A percentile compares a stretch with the other conserved stretches of the same genome.
phyloP scores from a whole-genome alignment of 2,329 filamentous ascomycete genomes.

The Clarireedia homoeocarpa region DNA sequence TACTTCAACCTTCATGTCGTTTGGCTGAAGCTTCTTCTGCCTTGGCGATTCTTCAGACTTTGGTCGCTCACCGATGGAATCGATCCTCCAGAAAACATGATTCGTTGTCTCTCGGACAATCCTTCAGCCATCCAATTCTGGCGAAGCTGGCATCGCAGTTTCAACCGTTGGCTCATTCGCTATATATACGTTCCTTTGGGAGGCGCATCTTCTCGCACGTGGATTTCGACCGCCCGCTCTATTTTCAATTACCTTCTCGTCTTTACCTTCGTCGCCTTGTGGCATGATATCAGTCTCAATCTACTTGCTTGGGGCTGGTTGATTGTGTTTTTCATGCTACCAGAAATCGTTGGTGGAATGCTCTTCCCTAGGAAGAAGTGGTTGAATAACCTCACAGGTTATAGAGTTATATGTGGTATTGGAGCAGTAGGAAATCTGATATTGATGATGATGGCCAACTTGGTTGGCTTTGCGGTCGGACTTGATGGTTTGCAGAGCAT shows the following conservation, averaged over 20 bases:
- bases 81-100: conserved; percentile 96
- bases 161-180: conserved; percentile 88
- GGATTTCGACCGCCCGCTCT: conserved; percentile 44
- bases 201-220: conserved; percentile 48
- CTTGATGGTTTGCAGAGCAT: conserved; percentile 78
- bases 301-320: conserved; percentile 96
- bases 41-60: conserved; percentile 98
- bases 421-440: conserved; percentile 79
- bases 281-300: conserved; percentile 92
- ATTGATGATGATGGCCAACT: conserved; percentile 93
- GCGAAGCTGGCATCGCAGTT: conserved; percentile 92
- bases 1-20: conserved; percentile 97
- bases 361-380: conserved; percentile 66
- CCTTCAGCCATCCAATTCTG: conserved; percentile 88
- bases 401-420: conserved; percentile 71
- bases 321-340: conserved; percentile 86
- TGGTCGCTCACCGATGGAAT: conserved; percentile 88
- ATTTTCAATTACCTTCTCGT: conserved; percentile 73
- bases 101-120: conserved; percentile 92
- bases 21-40: conserved; percentile 93
- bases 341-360: conserved; percentile 66
- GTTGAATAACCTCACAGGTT: conserved; percentile 59
- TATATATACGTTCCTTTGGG: conserved; percentile 93
- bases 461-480: conserved; percentile 91
- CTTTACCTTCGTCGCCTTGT: conserved; percentile 94